Conservation (phyloP, 768 basidiomycete genomes). For the Kondoa malvinella region DNA sequence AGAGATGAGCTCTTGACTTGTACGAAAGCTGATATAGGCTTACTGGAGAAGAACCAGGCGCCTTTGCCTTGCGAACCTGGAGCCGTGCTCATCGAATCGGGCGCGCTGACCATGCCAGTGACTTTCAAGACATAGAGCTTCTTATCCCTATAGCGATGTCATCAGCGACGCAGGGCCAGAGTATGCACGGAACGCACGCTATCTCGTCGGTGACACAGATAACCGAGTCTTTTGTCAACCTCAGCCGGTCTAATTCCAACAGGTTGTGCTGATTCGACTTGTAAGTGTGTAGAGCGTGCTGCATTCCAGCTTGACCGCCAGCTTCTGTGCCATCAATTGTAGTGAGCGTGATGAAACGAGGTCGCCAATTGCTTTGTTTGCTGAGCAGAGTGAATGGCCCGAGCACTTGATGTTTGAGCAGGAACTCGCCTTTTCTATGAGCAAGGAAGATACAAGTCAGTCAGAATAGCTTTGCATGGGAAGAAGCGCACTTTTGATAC, state of each 20-base stretch:
- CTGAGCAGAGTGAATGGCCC: not conserved
- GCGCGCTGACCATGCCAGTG: not conserved
- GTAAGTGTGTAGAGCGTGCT: not conserved
- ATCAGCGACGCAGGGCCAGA: not conserved
- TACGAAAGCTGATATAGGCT: not conserved
- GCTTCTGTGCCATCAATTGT: not conserved
- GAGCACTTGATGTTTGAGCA: conserved; percentile 3
- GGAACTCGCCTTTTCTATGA: not conserved
- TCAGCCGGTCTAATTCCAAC: not conserved
- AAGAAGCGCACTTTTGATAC: not conserved
- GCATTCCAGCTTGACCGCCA: not conserved
- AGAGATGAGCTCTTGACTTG: no score
- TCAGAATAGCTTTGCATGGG: not conserved
- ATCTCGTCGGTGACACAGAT: not conserved
- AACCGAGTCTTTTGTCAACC: not conserved
- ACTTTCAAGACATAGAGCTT: conserved; percentile 5
- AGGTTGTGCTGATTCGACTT: not conserved
- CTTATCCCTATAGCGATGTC: not conserved
- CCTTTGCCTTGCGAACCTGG: not conserved
- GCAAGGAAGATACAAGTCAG: not conserved
- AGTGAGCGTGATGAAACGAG: not conserved
- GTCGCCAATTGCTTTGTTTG: not conserved
- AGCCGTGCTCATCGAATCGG: not conserved
- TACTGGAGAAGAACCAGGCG: not conserved
- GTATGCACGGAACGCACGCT: not conserved